Evolutionary conservation across 306 rosid genomes (phyloP).

Genomic region (Cyclanthera cordifolia): DNA sequence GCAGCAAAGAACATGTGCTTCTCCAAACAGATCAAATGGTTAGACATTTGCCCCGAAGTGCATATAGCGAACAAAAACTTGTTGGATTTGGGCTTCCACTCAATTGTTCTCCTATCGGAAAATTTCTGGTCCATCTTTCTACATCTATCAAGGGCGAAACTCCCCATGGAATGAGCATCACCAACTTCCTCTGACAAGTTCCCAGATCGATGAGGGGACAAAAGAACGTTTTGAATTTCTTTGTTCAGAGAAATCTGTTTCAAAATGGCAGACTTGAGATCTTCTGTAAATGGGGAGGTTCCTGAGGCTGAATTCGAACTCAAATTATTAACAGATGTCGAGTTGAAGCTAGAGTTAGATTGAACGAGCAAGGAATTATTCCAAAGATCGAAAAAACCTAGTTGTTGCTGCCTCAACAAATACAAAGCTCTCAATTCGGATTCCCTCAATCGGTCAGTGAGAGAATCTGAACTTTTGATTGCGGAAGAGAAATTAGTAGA

Average conservation of each 20-base stretch:
- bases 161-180: conserved; percentile 28
- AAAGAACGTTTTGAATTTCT: conserved; percentile 57
- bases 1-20: conserved; percentile 95
- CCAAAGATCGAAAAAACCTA: conserved; percentile 44
- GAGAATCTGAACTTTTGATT: conserved; percentile 20
- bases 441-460: conserved; percentile 48
- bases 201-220: conserved; percentile 46
- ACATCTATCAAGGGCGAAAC: conserved; percentile 38
- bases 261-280: conserved; percentile 43
- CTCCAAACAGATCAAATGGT: conserved; percentile 89
- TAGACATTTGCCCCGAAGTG: conserved; percentile 87
- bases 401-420: conserved; percentile 56
- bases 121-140: conserved; percentile 52
- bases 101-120: conserved; percentile 46
- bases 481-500: conserved; percentile 22
- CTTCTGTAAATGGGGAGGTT: conserved; percentile 14
- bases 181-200: conserved; percentile 17
- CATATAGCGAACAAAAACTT: conserved; percentile 73
- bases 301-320: conserved; percentile 17
- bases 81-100: conserved; percentile 62
- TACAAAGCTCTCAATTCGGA: conserved; percentile 70
- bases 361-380: conserved; percentile 22
- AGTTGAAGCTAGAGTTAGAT: conserved; percentile 21
- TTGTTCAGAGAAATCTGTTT: conserved; percentile 57
- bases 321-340: conserved; percentile 15